A percentile compares a stretch with the other conserved stretches of the same genome.
These are phyloP conservation scores for Paulownia fortunei DNA, from an alignment of 257 asterid species.

Conservation along the genomic window DNA sequence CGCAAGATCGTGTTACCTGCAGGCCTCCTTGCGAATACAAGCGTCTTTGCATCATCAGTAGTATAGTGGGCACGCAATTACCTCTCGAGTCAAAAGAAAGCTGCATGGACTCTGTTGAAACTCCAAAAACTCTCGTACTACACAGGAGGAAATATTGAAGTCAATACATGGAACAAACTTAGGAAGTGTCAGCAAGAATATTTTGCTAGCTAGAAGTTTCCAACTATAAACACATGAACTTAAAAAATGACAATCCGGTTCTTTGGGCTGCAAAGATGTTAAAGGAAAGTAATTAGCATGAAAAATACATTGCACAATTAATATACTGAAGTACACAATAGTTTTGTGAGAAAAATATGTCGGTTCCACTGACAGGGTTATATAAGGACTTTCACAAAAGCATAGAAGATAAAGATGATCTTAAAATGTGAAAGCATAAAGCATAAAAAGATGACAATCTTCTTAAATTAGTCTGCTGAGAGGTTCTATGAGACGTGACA, in stretches of 20 bases:
- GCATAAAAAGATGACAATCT: no score
- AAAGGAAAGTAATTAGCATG: no score
- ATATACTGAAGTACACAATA: no score
- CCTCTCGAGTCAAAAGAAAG: conserved; percentile 79
- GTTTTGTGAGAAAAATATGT: no score
- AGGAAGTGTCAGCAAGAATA: neutral
- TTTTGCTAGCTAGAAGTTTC: neutral
- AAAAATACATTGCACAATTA: no score
- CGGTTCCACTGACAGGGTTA: no score
- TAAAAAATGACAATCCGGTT: neutral
- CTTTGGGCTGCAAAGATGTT: no score
- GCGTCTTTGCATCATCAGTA: conserved; percentile 81
- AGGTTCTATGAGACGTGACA: no score
- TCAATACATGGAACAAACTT: neutral
- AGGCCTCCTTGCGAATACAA: conserved; percentile 68
- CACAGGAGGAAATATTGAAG: conserved; percentile 11
- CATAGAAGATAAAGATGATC: no score
- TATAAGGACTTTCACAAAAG: no score
- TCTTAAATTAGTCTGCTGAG: no score
- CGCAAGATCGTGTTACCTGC: conserved; percentile 61
- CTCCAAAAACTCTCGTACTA: conserved; percentile 80
- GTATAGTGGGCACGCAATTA: conserved; percentile 75
- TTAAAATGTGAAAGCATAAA: no score
- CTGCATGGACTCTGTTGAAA: conserved; percentile 83
- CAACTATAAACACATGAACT: neutral